Evolutionary conservation across 1,284 basidiomycete species (phyloP), one percentile per base, ranked within the genome.

Genomic region (Pseudozyma thailandica): DNA sequence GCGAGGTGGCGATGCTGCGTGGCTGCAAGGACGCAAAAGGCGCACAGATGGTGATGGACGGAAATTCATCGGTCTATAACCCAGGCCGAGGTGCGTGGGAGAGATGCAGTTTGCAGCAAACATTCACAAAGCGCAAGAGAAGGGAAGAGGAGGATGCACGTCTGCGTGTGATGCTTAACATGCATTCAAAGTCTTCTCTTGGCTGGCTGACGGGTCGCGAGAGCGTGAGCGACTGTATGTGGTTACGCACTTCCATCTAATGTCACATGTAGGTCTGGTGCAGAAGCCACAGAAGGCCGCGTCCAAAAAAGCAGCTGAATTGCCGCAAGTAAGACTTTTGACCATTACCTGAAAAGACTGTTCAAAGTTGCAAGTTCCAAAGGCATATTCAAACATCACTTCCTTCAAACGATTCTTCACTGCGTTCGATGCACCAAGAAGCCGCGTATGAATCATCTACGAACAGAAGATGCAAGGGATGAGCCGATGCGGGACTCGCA

Each of bases 401-500:
- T n/a, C n/a, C n/a, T n/a, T n/a, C n/a, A n/a, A n/a, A n/a, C n/a
- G n/a, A n/a, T n/a, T n/a, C n/a, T n/a, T n/a, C n/a, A n/a, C n/a
- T n/a, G n/a, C 30, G 31, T 28, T 33, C 15, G 23, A 20, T 35
- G 31, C 46, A 33, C 33, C 30, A 27, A 45, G 43, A 30, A n/a
- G 13, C 23, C 20, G 20, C n/a, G 10, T 26, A 6, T 30, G 28
- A 13, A n/a, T 45, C 16, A 28, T 6, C 44, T 31, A 47, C 46
- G 25, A 37, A 33, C 38, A 33, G 38, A 21, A 31, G 27, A 42
- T 27, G 30, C 28, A 31, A 51, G 21, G 50, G 39, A 43, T 15
- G 27, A 53, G 42, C 33, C 33, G 42, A 38, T 37, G 50, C 42
- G 12, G n/a, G n/a, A n/a, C n/a, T n/a, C n/a, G n/a, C n/a, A n/a